Evolutionary conservation across 2,329 filamentous ascomycete genomes (phyloP).

Genomic region (Talaromyces sp.): DNA sequence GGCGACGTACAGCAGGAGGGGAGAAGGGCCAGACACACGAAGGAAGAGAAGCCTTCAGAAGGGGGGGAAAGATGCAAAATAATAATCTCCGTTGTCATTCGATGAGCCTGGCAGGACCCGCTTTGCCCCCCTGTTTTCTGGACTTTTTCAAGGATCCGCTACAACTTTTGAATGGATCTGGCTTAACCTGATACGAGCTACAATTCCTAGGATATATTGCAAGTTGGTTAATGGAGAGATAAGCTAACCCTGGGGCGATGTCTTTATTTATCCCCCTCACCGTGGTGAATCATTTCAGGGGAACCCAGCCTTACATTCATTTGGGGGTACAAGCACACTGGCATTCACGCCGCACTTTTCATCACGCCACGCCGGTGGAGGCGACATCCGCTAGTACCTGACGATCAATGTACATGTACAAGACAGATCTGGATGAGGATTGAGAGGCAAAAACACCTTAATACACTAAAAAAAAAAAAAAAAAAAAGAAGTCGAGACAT

Average conservation of each 20-base stretch:
- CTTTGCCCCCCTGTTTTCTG: slow-evolving; percentile 7
- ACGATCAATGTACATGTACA: slow-evolving; percentile 7
- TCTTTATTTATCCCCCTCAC: not conserved
- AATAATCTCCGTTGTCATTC: slow-evolving; percentile 28
- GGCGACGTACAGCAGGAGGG: slow-evolving; percentile 4
- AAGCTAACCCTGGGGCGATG: no score
- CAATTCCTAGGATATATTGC: no score
- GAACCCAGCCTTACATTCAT: no score
- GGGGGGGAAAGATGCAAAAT: slow-evolving; percentile 19
- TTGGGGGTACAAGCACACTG: no score
- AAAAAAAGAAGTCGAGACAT: no score
- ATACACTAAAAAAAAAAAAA: no score
- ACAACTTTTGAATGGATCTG: not conserved
- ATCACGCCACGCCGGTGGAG: slow-evolving; percentile 16
- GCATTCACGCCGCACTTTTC: not conserved
- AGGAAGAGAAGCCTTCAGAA: slow-evolving; percentile 2
- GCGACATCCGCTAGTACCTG: slow-evolving; percentile 6
- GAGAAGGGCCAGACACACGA: not conserved
- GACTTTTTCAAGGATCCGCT: no score
- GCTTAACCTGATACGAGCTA: not conserved
- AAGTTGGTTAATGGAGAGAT: no score
- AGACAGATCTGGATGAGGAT: not conserved
- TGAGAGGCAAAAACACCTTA: no score
- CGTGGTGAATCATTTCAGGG: no score
- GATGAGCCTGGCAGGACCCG: slow-evolving; percentile 20